Conservation (phyloP, 331 rosid genomes). For the Quercus lobata region DNA sequence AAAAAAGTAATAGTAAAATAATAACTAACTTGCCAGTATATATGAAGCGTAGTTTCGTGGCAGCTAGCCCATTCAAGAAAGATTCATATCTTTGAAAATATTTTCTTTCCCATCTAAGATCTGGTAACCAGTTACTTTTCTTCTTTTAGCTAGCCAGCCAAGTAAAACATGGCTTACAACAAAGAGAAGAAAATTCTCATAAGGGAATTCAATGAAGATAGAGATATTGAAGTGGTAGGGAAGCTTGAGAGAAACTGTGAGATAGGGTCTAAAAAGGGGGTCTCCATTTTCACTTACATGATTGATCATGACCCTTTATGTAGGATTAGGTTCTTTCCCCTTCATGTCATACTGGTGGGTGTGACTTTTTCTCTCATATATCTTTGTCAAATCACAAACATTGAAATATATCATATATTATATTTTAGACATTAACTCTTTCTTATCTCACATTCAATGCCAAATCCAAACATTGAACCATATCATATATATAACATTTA, state of each 20-base stretch:
- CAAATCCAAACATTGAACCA: no score
- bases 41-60: constrained; percentile 16
- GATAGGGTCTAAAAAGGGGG: constrained; percentile 61
- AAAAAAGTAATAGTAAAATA: not conserved
- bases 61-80: constrained; percentile 21
- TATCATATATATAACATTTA: not conserved
- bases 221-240: constrained; percentile 69
- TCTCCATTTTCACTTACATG: constrained; percentile 61
- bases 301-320: constrained; percentile 58
- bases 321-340: constrained; percentile 74
- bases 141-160: constrained; percentile 23
- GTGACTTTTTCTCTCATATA: not conserved
- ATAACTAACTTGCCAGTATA: constrained; percentile 5
- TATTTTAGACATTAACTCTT: no score
- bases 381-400: constrained; percentile 16
- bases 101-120: constrained; percentile 21
- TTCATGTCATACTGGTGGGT: constrained; percentile 73
- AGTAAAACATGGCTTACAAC: constrained; percentile 40
- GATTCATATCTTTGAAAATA: not conserved
- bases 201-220: constrained; percentile 65
- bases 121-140: constrained; percentile 13
- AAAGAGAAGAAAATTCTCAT: constrained; percentile 42
- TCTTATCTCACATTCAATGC: no score
- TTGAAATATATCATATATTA: no score
- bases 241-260: constrained; percentile 77